A percentile compares a stretch with the other conserved stretches of the same genome.
Conservation (phyloP, 805 yeast genomes). For the Vanderwaltozyma tropicalis region DNA sequence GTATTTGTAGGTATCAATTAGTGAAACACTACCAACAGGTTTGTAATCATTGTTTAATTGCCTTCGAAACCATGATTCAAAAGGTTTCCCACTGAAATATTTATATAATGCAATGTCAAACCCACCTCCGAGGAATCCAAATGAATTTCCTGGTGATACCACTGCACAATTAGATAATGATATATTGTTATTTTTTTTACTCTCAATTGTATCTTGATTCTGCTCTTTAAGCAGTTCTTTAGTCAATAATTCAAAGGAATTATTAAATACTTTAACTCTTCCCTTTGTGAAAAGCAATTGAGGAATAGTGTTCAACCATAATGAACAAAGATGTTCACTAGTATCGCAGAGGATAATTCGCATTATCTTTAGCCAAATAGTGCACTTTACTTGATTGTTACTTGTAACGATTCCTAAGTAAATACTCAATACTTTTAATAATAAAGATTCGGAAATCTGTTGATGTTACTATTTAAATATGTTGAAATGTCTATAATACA, state of each 20-base stretch:
- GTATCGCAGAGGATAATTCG: conserved; percentile 16
- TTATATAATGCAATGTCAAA: conserved; percentile 31
- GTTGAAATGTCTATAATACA: too few relatives aligned
- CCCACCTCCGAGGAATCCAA: conserved; percentile 43
- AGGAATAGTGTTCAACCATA: conserved; percentile 12
- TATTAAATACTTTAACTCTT: not conserved
- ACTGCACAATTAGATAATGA: conserved; percentile 21
- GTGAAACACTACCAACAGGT: conserved; percentile 16
- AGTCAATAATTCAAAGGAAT: not conserved
- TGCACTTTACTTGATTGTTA: too few relatives aligned
- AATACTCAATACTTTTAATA: too few relatives aligned
- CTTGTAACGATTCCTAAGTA: too few relatives aligned
- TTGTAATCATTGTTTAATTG: conserved; percentile 16
- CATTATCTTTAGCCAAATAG: conserved; percentile 1
- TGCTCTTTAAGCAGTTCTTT: not conserved
- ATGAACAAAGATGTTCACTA: conserved; percentile 8
- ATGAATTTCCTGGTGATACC: conserved; percentile 43
- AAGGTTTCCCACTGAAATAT: conserved; percentile 19
- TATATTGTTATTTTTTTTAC: not conserved
- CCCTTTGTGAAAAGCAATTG: not conserved
- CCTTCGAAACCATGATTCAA: conserved; percentile 22
- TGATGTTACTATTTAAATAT: too few relatives aligned
- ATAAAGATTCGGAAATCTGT: too few relatives aligned
- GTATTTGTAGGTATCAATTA: not conserved
- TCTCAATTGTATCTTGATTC: too few relatives aligned